Evolutionary conservation across 2,329 filamentous ascomycete species (phyloP).

Genomic region (Fusarium verticillioides): DNA sequence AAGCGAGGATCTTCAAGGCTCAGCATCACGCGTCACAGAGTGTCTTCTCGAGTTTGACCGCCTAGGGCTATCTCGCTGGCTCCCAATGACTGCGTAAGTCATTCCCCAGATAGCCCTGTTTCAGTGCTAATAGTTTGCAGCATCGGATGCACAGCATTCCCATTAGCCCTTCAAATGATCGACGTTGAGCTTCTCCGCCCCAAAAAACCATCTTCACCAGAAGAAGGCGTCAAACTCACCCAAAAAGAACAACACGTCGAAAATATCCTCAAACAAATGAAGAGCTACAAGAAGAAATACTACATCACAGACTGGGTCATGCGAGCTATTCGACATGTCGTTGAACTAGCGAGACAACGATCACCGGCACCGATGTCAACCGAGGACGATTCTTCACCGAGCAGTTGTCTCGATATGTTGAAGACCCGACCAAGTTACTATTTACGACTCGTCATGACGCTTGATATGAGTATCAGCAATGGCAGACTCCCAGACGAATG

Average conservation of each 20-base stretch:
- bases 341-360: conserved; percentile 28
- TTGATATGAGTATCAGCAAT: conserved; percentile 43
- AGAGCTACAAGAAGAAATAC: conserved; percentile 34
- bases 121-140: not conserved
- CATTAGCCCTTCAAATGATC: conserved; percentile 38
- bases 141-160: conserved; percentile 40
- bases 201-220: not conserved
- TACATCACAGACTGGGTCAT: conserved; percentile 43
- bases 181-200: conserved; percentile 38
- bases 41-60: conserved; percentile 38
- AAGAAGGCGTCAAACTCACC: not conserved
- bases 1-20: conserved; percentile 40
- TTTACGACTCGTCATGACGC: conserved; percentile 33
- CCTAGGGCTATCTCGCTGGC: conserved; percentile 29
- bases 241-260: conserved; percentile 39
- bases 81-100: conserved; percentile 43
- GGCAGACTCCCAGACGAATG: conserved; percentile 39
- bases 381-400: not conserved
- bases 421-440: conserved; percentile 35
- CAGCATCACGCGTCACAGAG: conserved; percentile 35
- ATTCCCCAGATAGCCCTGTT: fast-evolving
- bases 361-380: not conserved
- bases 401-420: conserved; percentile 34
- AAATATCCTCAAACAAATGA: conserved; percentile 38
- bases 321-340: conserved; percentile 35